Evolutionary conservation across 2,329 filamentous ascomycete genomes (phyloP).

Genomic region (Camillea tinctor): DNA sequence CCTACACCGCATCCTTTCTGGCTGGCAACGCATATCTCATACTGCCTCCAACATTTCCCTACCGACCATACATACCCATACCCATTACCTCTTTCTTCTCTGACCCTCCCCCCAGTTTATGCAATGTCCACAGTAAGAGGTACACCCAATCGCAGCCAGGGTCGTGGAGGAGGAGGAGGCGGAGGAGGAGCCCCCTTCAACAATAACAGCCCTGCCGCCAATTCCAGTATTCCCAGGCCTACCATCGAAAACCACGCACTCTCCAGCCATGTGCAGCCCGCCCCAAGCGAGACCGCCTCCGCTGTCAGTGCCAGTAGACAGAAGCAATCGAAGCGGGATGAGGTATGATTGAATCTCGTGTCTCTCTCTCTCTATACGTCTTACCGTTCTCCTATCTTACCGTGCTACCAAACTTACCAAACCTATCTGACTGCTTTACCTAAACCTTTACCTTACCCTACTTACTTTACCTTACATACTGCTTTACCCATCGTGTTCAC

Average conservation of each 20-base stretch:
- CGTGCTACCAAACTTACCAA: too few relatives aligned
- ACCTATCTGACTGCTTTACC: too few relatives aligned
- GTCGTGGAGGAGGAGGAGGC: conserved; percentile 43
- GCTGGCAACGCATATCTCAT: too few relatives aligned
- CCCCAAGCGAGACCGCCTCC: conserved; percentile 63
- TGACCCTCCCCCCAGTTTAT: conserved; percentile 25
- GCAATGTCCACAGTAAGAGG: conserved; percentile 66
- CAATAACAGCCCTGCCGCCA: conserved; percentile 55
- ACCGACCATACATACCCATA: not conserved
- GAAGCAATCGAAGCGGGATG: conserved; percentile 96
- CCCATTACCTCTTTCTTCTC: conserved; percentile 10
- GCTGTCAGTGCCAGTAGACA: conserved; percentile 85
- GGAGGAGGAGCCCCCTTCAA: conserved; percentile 44
- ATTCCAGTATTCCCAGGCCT: conserved; percentile 71
- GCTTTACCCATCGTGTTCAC: conserved; percentile 3
- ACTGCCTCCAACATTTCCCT: not conserved
- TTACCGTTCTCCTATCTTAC: conserved; percentile 14
- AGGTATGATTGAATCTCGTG: conserved; percentile 61
- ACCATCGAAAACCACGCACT: conserved; percentile 56
- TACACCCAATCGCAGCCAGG: conserved; percentile 63
- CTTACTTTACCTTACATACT: conserved; percentile 5
- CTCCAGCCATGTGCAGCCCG: conserved; percentile 34
- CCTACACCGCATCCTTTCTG: not conserved
- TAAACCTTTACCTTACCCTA: too few relatives aligned
- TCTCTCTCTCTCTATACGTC: conserved; percentile 4